Percentiles rank a stretch among this genome's conserved stretches.
Conservation (phyloP, 176 grass and related monocot genomes). For the Phoenix roebelenii region DNA sequence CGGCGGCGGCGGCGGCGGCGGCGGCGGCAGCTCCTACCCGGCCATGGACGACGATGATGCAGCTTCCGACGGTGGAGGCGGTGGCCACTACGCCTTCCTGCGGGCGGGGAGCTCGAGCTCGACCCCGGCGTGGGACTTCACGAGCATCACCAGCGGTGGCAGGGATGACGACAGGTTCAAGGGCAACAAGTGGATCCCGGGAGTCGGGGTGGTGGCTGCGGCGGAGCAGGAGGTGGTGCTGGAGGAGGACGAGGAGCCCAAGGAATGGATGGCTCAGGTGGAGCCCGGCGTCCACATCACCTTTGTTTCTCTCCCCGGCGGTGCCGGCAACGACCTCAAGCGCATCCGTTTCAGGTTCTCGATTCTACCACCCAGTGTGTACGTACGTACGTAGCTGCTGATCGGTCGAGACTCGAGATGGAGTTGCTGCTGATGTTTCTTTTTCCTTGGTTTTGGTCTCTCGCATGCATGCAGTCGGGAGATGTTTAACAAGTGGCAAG, state of each 20-base stretch:
- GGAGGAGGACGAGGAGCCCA: conserved; percentile 21
- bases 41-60: not conserved
- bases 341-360: conserved; percentile 48
- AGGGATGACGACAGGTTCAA: too few relatives aligned
- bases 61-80: not conserved
- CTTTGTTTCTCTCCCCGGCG: conserved; percentile 47
- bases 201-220: too few relatives aligned
- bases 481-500: conserved; percentile 72
- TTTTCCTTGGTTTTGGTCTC: too few relatives aligned
- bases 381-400: too few relatives aligned
- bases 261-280: conserved; percentile 11
- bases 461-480: conserved; percentile 27
- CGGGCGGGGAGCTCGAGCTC: not conserved
- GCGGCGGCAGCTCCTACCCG: not conserved
- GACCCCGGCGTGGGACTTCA: conserved; percentile 2
- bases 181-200: too few relatives aligned
- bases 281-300: conserved; percentile 38
- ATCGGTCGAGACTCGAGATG: too few relatives aligned
- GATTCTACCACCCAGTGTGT: too few relatives aligned
- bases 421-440: too few relatives aligned
- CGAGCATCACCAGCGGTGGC: not conserved
- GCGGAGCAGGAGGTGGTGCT: too few relatives aligned
- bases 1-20: too few relatives aligned
- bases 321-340: conserved; percentile 64
- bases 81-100: not conserved